Percentiles rank a stretch among this genome's conserved stretches.
Evolutionary conservation across 2,329 filamentous ascomycete genomes (phyloP).

Genomic region (Davidsoniella eucalypti): DNA sequence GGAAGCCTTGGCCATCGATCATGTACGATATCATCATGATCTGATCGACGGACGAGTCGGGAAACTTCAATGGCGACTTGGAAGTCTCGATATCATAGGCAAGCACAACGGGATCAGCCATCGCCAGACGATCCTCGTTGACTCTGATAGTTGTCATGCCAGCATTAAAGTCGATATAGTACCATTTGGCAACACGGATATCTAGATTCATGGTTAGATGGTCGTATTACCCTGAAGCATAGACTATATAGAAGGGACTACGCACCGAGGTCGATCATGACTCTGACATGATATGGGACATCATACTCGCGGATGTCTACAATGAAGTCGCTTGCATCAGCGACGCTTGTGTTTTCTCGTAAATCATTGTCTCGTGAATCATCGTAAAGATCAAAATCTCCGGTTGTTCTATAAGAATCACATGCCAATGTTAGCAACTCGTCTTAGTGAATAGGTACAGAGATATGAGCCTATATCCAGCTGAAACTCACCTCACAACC

Average conservation of each 20-base stretch:
- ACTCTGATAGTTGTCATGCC: conserved; percentile 69
- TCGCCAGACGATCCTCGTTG: conserved; percentile 72
- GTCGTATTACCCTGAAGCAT: not conserved
- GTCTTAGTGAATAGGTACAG: not conserved
- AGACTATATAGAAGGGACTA: not conserved
- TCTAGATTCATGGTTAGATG: conserved; percentile 34
- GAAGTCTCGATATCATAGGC: conserved; percentile 99
- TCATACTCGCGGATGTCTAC: conserved; percentile 98
- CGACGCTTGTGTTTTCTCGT: conserved; percentile 57
- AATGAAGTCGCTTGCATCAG: conserved; percentile 91
- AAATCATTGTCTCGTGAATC: conserved; percentile 64
- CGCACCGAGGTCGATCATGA: conserved; percentile 81
- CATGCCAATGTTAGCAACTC: conserved; percentile 13
- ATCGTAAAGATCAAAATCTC: conserved; percentile 90
- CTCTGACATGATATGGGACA: conserved; percentile 96
- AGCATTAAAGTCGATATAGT: conserved; percentile 86
- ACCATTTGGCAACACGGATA: conserved; percentile 94
- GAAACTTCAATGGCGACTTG: conserved; percentile 90
- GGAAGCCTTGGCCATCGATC: conserved; percentile 95
- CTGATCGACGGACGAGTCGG: conserved; percentile 83
- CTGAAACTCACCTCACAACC: conserved; percentile 58
- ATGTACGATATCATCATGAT: conserved; percentile 99
- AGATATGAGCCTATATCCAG: not conserved
- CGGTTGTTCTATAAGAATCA: conserved; percentile 41
- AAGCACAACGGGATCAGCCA: conserved; percentile 93